Evolutionary conservation across 495 filamentous ascomycete species (phyloP), one percentile per base, ranked within the genome.

Genomic region (Aspergillus heteromorphus): DNA sequence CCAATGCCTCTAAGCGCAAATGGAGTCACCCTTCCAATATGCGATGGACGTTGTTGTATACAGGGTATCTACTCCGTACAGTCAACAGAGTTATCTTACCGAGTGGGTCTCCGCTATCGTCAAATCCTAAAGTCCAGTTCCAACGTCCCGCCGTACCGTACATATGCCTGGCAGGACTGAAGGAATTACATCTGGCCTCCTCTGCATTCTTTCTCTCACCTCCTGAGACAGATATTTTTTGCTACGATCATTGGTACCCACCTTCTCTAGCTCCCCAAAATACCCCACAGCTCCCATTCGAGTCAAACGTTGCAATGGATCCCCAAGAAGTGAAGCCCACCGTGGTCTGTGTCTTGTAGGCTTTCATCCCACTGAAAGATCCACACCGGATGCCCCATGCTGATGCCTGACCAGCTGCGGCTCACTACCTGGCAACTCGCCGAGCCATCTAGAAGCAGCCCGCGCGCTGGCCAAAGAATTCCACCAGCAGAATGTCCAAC

Each of bases 381-480:
- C 34, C 34, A 38, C n/a, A 13, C 8, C 11, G 34, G n/a, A 4
- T 13, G 13, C n/a, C 13, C n/a, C 34, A 1, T 14, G 13, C 34
- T 38, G 13, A 38, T n/a, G 4, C 13, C 13, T 14, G 6, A 38
- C n/a, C n/a, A 47, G 43, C 11, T 47, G 43, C 21, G 43, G 43
- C 43, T 47, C 43, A 23, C 21, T 14, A 6, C 10, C 43, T n/a
- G 43, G 43, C 11, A 47, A n/a, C 4, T 47, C 43, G 48, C 82
- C 89, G 7, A 74, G 72, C 14, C 78, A 96, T 67, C 58, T 88
- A 45, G 84, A 83, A 65, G 85, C 91, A 4, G 95, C 95, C 1
- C 83, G 83, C 25, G 72, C 80, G n/a, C 85, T 98, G 7, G 93
- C 87, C 36, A 71, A 78, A 20, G 76, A 78, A 57, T 84, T 98